Evolutionary conservation across 2,329 filamentous ascomycete genomes (phyloP), one percentile per base, ranked within the genome.

Genomic region (Colletotrichum musae): DNA sequence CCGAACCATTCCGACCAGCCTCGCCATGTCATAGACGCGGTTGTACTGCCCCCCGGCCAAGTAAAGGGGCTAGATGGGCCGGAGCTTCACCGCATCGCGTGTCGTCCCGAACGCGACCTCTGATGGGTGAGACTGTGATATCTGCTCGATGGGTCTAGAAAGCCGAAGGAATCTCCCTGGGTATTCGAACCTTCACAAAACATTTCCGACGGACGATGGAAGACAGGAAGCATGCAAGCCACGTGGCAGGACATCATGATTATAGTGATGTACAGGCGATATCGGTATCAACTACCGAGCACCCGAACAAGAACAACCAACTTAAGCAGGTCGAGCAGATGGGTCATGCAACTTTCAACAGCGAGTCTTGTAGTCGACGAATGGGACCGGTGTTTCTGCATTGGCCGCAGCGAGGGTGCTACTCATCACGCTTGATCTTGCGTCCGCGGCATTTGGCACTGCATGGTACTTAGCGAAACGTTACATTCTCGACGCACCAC

Each of bases 221-320:
- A n/a, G n/a, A n/a, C n/a, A n/a, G n/a, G n/a, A n/a, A n/a, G n/a
- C n/a, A n/a, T n/a, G n/a, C n/a, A n/a, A n/a, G n/a, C n/a, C n/a
- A n/a, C n/a, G n/a, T n/a, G 53, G 32, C 26, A 56, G n/a, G 28
- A 57, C 53, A 57, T 57, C 53, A 26, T 57, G 36, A 13, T 57
- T 13, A 18, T 57, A 26, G 53, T n/a, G n/a, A n/a, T n/a, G n/a
- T n/a, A n/a, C n/a, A 26, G 21, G 18, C 1, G 53, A 41, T 15
- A 13, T 13, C 7, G 16, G 45, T 18, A 10, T 12, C 9, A 36
- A 36, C 2, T 36, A 10, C 32, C 32, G 45, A 43, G 6, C 10
- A n/a, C n/a, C n/a, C n/a, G n/a, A n/a, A n/a, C n/a, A 13, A 15
- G 1, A 15, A 10, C 32, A 36, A 10, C 32, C 32, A 36, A 36